Evolutionary conservation across 768 basidiomycete species (phyloP).

Genomic region (Filobasidium floriforme): DNA sequence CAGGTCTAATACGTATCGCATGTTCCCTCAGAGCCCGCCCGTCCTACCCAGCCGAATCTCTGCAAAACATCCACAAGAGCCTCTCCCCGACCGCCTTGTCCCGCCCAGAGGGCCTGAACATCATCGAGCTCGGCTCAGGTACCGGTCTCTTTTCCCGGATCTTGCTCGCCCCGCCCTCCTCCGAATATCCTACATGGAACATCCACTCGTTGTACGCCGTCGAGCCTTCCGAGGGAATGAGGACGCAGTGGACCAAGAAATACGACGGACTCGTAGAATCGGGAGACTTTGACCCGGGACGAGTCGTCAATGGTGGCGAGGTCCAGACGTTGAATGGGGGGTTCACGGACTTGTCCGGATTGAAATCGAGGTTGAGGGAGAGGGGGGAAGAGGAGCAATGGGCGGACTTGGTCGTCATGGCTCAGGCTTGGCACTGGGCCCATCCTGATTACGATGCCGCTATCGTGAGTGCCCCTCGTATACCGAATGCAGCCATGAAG

Average conservation of each 20-base stretch:
- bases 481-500: not conserved
- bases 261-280: slow-evolving; percentile 10
- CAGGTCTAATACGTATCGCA: not conserved
- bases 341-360: slow-evolving; percentile 36
- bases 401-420: slow-evolving; percentile 32
- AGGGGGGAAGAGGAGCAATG: slow-evolving; percentile 19
- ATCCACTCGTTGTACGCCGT: slow-evolving; percentile 59
- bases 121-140: slow-evolving; percentile 65
- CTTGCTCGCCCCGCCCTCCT: slow-evolving; percentile 49
- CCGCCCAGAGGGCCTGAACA: slow-evolving; percentile 21
- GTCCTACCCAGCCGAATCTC: slow-evolving; percentile 62
- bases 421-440: slow-evolving; percentile 83
- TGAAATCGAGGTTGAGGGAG: slow-evolving; percentile 15
- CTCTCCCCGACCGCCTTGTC: slow-evolving; percentile 41
- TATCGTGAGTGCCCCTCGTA: slow-evolving; percentile 43
- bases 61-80: slow-evolving; percentile 56
- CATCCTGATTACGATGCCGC: slow-evolving; percentile 70
- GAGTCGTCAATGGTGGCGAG: slow-evolving; percentile 13
- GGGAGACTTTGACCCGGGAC: slow-evolving; percentile 12
- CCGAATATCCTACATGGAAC: slow-evolving; percentile 44
- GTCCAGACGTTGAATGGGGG: slow-evolving; percentile 32
- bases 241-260: slow-evolving; percentile 58
- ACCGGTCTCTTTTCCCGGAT: slow-evolving; percentile 86
- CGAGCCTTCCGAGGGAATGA: slow-evolving; percentile 82
- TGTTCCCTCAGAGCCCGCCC: slow-evolving; percentile 59